These are phyloP conservation scores for Skeletonema potamos DNA, from an alignment of 108 stramenopile species.

Conservation along the genomic window DNA sequence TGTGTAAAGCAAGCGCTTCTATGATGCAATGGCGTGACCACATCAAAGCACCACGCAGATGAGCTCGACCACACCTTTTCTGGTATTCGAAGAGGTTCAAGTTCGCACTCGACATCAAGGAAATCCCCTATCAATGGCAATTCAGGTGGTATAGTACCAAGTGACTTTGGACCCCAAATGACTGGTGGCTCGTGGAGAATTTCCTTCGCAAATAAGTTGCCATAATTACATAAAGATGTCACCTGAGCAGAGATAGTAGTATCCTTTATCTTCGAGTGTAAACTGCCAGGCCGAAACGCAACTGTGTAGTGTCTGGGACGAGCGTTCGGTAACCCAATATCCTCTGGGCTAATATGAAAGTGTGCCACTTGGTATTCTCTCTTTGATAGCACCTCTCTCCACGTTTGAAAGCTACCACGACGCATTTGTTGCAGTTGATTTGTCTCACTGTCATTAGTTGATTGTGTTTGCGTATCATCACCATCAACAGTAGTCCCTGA, in stretches of 20 bases:
- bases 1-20: constrained; percentile 81
- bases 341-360: constrained; percentile 81
- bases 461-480: not conserved
- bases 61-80: constrained; percentile 47
- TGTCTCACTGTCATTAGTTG: not conserved
- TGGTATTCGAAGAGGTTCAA: constrained; percentile 50
- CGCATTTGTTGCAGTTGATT: not conserved
- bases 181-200: constrained; percentile 12
- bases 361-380: constrained; percentile 61
- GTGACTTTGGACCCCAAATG: constrained; percentile 14
- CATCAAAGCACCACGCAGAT: constrained; percentile 89
- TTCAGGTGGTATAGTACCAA: not conserved
- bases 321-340: constrained; percentile 86
- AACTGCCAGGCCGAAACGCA: constrained; percentile 23
- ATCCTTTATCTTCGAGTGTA: not conserved
- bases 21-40: constrained; percentile 61
- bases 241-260: not conserved
- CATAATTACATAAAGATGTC: not conserved
- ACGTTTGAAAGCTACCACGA: constrained; percentile 55
- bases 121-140: constrained; percentile 20
- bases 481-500: not conserved
- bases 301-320: constrained; percentile 80
- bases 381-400: constrained; percentile 38
- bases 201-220: constrained; percentile 21
- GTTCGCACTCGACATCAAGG: constrained; percentile 32